Percentiles rank a stretch among this genome's conserved stretches.
Conservation (phyloP, 2,329 filamentous ascomycete genomes). For the Cercospora beticola region DNA sequence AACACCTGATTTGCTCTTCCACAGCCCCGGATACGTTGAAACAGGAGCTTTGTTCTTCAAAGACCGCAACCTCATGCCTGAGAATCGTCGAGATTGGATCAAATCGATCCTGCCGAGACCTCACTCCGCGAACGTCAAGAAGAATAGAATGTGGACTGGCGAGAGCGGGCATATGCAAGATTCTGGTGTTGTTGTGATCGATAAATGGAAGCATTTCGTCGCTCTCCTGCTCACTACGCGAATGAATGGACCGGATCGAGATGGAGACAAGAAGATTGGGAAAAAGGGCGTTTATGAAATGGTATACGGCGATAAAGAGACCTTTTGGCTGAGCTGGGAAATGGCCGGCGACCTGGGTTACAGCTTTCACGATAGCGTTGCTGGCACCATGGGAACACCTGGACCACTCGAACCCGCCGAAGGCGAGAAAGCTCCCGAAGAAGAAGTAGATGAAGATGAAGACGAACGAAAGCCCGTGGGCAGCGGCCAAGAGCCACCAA, state of each 20-base stretch:
- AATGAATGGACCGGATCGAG: conserved; percentile 48
- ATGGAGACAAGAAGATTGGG: conserved; percentile 41
- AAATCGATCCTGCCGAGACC: conserved; percentile 47
- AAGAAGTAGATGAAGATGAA: neutral
- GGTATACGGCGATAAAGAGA: conserved; percentile 53
- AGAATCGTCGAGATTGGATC: conserved; percentile 41
- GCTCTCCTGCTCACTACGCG: conserved; percentile 44
- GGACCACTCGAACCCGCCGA: neutral
- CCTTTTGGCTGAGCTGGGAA: conserved; percentile 52
- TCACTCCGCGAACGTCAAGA: conserved; percentile 43
- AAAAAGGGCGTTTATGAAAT: conserved; percentile 49
- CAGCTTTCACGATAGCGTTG: conserved; percentile 46
- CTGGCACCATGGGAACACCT: conserved; percentile 39
- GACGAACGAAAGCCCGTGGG: neutral
- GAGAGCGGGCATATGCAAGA: conserved; percentile 46
- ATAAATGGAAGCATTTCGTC: conserved; percentile 50
- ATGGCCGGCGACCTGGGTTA: conserved; percentile 47
- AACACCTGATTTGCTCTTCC: conserved; percentile 45
- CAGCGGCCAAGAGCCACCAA: neutral
- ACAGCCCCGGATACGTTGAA: conserved; percentile 42
- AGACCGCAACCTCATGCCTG: conserved; percentile 46
- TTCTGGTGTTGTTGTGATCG: conserved; percentile 49
- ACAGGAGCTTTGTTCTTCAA: conserved; percentile 51
- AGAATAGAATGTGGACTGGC: conserved; percentile 42
- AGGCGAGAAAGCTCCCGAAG: neutral